Evolutionary conservation across 148 eudicot species (phyloP).

Genomic region (Vaccinium vitisidaea): DNA sequence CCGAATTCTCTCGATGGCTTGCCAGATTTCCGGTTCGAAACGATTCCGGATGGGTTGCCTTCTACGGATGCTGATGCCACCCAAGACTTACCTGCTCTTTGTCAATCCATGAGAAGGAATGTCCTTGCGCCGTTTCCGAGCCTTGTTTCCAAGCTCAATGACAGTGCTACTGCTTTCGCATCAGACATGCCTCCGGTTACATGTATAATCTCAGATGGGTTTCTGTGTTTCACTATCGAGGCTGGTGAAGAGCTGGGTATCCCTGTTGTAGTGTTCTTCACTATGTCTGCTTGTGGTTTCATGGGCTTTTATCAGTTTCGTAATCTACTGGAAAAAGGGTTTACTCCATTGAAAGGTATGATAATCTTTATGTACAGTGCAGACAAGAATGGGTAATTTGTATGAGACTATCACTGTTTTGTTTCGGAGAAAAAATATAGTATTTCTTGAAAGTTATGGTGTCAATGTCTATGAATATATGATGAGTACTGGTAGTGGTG

Average conservation of each 20-base stretch:
- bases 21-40: slow-evolving; percentile 18
- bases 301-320: slow-evolving; percentile 26
- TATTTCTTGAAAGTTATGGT: not conserved
- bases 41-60: slow-evolving; percentile 26
- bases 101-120: not conserved
- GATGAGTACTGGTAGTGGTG: not conserved
- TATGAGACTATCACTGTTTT: not conserved
- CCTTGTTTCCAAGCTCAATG: slow-evolving; percentile 16
- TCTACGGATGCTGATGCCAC: not conserved
- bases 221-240: slow-evolving; percentile 13
- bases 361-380: not conserved
- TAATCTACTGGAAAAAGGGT: slow-evolving; percentile 3
- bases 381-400: not conserved
- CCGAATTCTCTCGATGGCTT: slow-evolving; percentile 8
- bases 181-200: slow-evolving; percentile 12
- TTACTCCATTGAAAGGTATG: slow-evolving; percentile 16
- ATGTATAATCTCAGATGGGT: slow-evolving; percentile 26
- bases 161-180: not conserved
- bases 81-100: not conserved
- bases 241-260: slow-evolving; percentile 25
- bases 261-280: slow-evolving; percentile 21
- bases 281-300: slow-evolving; percentile 24
- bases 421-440: not conserved
- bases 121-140: not conserved
- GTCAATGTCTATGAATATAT: not conserved